Base-by-base conservation (phyloP, 2,329 filamentous ascomycete genomes). In the Colletotrichum horii region DNA sequence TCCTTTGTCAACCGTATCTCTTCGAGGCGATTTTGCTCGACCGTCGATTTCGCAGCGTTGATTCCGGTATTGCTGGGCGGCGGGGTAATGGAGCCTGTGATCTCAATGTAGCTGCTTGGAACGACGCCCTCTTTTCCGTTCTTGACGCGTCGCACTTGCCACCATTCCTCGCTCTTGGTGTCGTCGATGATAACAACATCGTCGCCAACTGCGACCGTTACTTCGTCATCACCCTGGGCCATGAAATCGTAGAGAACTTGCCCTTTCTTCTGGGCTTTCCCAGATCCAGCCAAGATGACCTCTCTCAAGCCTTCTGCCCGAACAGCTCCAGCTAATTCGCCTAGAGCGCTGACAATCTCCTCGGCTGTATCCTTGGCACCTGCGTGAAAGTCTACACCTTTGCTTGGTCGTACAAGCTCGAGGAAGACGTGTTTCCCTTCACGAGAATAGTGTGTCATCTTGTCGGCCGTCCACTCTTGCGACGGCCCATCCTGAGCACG, bases 341-440 rank as follows among this genome's bases (percentile, higher is more conserved):
- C 96, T 48, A 99, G 89, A 67, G 94, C 94, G 73, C 92, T 90
- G 36, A 98, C 95, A 81, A 99, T 98, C 84, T 98, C 96, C 78
- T 96, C 93, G 8, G 97, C 97, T 8, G 96, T 98, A 84, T 98
- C 97, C 85, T 98, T 99, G 61, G 96, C 96, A 58, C 97, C 97
- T 22, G 97, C 97, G 83, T 99, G 97, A 79, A 99, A 97, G 85
- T 99, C 97, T 74, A 98, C 89, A 83, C 96, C 98, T 87, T 96
- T 98, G 85, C 95, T 98, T 8, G 97, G 97, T 70, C 94, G 90
- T 67, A 98, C 93, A 62, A 99, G 89, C 83, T 99, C 97, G 83
- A 99, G 89, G 82, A 99, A 99, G 16, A 99, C 95, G 84, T 98
- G 97, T 83, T 99, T 99, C 43, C 96, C 97, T 86, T 99, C 97